These are phyloP conservation scores for Pythium aquatile DNA, from an alignment of 352 stramenopile genomes.

Conservation along the genomic window DNA sequence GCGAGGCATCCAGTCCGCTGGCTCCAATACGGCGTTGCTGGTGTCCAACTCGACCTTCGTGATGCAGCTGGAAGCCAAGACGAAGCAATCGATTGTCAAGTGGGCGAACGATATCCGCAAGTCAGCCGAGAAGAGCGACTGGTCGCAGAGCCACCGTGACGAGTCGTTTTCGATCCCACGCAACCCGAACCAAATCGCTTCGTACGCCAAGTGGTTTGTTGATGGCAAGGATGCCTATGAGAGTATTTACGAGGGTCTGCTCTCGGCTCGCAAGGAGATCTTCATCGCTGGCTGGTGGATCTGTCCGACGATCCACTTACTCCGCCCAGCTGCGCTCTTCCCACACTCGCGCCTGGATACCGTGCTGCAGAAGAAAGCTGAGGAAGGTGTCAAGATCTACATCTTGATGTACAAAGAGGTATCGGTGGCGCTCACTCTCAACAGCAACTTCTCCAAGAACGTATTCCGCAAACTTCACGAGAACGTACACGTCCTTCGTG, in stretches of 20 bases:
- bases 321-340: constrained; percentile 55
- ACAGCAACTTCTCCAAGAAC: constrained; percentile 82
- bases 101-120: constrained; percentile 87
- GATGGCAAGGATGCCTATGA: constrained; percentile 75
- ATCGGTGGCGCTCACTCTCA: constrained; percentile 74
- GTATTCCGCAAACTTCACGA: constrained; percentile 59
- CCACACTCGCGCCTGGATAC: constrained; percentile 68
- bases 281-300: constrained; percentile 92
- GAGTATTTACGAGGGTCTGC: constrained; percentile 70
- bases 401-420: constrained; percentile 93
- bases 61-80: constrained; percentile 81
- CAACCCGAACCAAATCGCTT: constrained; percentile 54
- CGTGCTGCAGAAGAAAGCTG: constrained; percentile 63
- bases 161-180: constrained; percentile 79
- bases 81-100: constrained; percentile 74
- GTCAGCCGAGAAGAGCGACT: constrained; percentile 60
- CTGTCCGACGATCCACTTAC: constrained; percentile 79
- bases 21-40: constrained; percentile 73
- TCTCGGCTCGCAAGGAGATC: constrained; percentile 76
- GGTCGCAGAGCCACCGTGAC: constrained; percentile 76
- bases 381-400: constrained; percentile 86
- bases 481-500: constrained; percentile 86
- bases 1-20: constrained; percentile 69
- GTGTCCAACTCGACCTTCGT: constrained; percentile 84
- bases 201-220: constrained; percentile 79